Conservation (phyloP, 108 stramenopile genomes). For the Asterionellopsis glacialis region DNA sequence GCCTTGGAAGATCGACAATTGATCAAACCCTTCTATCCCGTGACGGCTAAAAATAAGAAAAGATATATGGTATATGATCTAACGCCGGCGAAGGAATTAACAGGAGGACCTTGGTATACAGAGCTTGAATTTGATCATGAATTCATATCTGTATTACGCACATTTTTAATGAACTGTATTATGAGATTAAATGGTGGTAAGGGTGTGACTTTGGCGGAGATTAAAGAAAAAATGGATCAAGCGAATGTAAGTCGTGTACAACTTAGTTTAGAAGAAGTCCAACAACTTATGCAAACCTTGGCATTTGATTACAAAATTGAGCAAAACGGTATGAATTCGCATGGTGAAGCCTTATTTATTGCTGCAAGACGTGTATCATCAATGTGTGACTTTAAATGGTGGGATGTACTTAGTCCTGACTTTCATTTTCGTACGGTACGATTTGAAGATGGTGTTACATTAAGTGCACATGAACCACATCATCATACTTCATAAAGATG, state of each 20-base stretch:
- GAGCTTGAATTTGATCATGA: slow-evolving; percentile 98
- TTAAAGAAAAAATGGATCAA: slow-evolving; percentile 67
- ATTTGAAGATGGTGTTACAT: slow-evolving; percentile 79
- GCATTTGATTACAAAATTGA: slow-evolving; percentile 80
- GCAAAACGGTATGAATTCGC: slow-evolving; percentile 32
- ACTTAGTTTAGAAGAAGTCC: slow-evolving; percentile 82
- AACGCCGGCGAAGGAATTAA: slow-evolving; percentile 92
- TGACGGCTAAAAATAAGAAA: slow-evolving; percentile 95
- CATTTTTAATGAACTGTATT: slow-evolving; percentile 74
- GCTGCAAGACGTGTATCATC: slow-evolving; percentile 53
- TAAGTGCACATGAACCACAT: slow-evolving; percentile 79
- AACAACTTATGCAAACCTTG: slow-evolving; percentile 86
- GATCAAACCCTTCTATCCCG: slow-evolving; percentile 94
- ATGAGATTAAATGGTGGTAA: slow-evolving; percentile 52
- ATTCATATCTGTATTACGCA: slow-evolving; percentile 89
- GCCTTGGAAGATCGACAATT: slow-evolving; percentile 81
- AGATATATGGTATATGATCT: slow-evolving; percentile 96
- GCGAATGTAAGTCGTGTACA: slow-evolving; percentile 82
- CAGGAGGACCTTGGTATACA: slow-evolving; percentile 97
- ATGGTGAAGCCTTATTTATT: slow-evolving; percentile 51
- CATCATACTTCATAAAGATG: slow-evolving; percentile 66
- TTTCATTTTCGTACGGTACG: slow-evolving; percentile 74
- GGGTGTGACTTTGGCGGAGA: slow-evolving; percentile 61
- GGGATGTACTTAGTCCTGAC: slow-evolving; percentile 72
- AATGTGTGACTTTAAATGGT: slow-evolving; percentile 79